These are phyloP conservation scores for Gloeophyllum trabeum DNA, from an alignment of 768 basidiomycete species.

Conservation along the genomic window DNA sequence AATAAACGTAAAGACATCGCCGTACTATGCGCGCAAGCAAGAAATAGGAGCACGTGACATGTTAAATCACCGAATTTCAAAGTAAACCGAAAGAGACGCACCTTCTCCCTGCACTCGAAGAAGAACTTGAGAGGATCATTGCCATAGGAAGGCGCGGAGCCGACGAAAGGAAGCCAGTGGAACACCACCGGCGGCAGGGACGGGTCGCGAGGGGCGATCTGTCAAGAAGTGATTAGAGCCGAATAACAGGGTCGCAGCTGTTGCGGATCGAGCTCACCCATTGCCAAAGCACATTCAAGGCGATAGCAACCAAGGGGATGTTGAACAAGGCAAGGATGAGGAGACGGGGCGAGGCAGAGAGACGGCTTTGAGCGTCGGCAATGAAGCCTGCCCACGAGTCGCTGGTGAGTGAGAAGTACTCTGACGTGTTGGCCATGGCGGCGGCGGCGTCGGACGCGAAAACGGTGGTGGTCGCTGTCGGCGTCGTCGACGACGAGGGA, in stretches of 20 bases:
- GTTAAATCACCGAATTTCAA: not conserved
- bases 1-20: conserved; percentile 94
- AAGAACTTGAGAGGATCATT: conserved; percentile 90
- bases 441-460: too few species aligned
- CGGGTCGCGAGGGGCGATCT: conserved; percentile 61
- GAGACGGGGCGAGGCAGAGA: conserved; percentile 6
- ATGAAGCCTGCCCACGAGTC: not conserved
- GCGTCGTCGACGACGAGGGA: too few species aligned
- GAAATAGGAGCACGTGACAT: not conserved
- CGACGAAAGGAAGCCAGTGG: conserved; percentile 84
- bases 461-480: too few species aligned
- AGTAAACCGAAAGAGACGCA: conserved; percentile 15
- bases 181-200: conserved; percentile 85
- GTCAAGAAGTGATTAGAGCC: conserved; percentile 4
- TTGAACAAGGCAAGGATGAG: conserved; percentile 42
- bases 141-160: conserved; percentile 84
- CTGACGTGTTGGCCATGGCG: too few species aligned
- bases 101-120: conserved; percentile 69
- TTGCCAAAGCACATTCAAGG: conserved; percentile 72
- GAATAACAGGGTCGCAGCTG: conserved; percentile 1
- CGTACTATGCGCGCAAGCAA: conserved; percentile 47
- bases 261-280: conserved; percentile 34
- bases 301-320: conserved; percentile 53
- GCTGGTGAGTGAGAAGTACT: not conserved
- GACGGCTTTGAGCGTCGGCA: not conserved